Evolutionary conservation across 352 stramenopile genomes (phyloP).

Genomic region (Blastocystis sp.): DNA sequence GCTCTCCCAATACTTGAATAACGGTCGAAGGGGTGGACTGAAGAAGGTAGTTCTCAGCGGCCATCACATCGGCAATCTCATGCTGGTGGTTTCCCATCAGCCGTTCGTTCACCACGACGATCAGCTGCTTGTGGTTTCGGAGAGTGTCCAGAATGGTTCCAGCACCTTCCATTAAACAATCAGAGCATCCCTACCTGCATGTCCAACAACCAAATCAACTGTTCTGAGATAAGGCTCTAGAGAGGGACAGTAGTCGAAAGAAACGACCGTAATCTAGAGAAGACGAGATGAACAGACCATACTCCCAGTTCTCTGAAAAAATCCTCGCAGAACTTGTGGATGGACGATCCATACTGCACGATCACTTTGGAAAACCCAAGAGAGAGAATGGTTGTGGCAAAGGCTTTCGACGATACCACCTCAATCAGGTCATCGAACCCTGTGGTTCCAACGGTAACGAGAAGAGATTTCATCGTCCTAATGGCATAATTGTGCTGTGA

Average conservation of each 20-base stretch:
- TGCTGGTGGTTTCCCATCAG: slow-evolving; percentile 55
- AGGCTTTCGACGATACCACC: neutral
- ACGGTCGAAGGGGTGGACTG: slow-evolving; percentile 3
- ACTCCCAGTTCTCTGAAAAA: slow-evolving; percentile 4
- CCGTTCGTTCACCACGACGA: slow-evolving; percentile 46
- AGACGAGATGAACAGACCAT: neutral
- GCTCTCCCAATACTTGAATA: neutral
- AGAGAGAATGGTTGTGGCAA: neutral
- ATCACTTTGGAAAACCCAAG: neutral
- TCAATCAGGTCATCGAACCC: slow-evolving; percentile 36
- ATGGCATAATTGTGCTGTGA: too few species aligned
- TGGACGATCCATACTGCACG: slow-evolving; percentile 25
- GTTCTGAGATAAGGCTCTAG: neutral
- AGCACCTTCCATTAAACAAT: neutral
- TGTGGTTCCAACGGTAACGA: slow-evolving; percentile 43
- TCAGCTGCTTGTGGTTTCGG: neutral
- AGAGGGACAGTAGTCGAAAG: slow-evolving; percentile 32
- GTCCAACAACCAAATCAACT: slow-evolving; percentile 10
- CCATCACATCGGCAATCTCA: slow-evolving; percentile 51
- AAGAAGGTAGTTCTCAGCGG: slow-evolving; percentile 5
- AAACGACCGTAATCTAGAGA: neutral
- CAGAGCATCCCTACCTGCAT: slow-evolving; percentile 10
- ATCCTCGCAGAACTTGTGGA: neutral
- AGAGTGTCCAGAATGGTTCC: slow-evolving; percentile 45
- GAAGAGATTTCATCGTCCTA: neutral